phyloP scores from a whole-genome alignment of 1,139 yeast species.

The Saccharomyces hybrid region DNA sequence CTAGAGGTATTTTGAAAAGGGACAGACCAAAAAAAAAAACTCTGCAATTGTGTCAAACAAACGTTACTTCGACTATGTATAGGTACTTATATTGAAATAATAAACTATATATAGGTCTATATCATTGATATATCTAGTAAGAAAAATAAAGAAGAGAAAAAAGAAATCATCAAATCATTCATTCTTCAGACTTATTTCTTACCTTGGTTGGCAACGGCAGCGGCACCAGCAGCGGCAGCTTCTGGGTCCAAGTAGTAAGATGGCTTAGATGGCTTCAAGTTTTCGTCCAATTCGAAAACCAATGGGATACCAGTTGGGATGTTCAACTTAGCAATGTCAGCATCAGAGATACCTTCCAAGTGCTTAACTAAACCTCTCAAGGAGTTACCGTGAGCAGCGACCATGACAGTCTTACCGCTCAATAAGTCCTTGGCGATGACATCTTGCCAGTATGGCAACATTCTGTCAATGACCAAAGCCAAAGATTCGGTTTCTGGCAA shows the following conservation, averaged over 20 bases:
- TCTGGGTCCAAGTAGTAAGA: constrained; percentile 97
- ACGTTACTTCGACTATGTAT: background rate
- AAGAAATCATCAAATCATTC: background rate
- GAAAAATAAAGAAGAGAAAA: background rate
- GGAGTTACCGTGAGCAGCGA: constrained; percentile 98
- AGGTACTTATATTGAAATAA: background rate
- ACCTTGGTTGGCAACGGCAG: constrained; percentile 98
- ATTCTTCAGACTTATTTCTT: constrained; percentile 33
- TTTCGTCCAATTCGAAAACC: constrained; percentile 88
- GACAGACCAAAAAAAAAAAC: background rate
- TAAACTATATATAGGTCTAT: background rate
- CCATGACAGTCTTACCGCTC: constrained; percentile 79
- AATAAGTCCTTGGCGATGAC: constrained; percentile 79
- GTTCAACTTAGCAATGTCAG: constrained; percentile 86
- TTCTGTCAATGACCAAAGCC: constrained; percentile 90
- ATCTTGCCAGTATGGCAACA: constrained; percentile 97
- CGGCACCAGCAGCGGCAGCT: constrained; percentile 99
- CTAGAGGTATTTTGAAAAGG: background rate
- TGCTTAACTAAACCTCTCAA: constrained; percentile 94
- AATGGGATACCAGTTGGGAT: constrained; percentile 98
- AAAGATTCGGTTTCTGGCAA: constrained; percentile 93
- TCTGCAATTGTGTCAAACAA: background rate
- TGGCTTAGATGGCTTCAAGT: constrained; percentile 84
- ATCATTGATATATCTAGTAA: constrained; percentile 1
- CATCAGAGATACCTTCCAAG: constrained; percentile 89